Percentiles rank a stretch among this genome's conserved stretches.
These are phyloP conservation scores for Brassica rapa DNA, from an alignment of 345 rosid species.

Conservation along the genomic window DNA sequence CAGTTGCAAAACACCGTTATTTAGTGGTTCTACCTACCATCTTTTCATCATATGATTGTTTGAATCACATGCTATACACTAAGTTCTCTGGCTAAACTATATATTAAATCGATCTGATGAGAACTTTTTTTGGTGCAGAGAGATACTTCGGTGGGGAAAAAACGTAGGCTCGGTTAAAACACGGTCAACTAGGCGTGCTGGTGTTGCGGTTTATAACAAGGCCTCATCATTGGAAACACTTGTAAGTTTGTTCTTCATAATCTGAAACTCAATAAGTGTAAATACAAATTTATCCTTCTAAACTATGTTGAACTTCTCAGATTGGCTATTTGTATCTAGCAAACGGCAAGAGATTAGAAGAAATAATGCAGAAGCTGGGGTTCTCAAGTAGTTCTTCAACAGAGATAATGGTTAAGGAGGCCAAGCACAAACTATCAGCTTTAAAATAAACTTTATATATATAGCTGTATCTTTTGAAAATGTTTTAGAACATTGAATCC, in stretches of 20 bases:
- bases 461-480: constrained; percentile 10
- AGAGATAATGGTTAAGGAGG: constrained; percentile 48
- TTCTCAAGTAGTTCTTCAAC: constrained; percentile 63
- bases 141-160: constrained; percentile 65
- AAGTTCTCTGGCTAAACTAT: background rate
- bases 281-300: background rate
- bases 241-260: constrained; percentile 38
- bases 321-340: constrained; percentile 82
- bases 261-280: background rate
- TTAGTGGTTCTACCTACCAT: too few relatives aligned
- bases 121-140: constrained; percentile 1
- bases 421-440: constrained; percentile 39
- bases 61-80: constrained; percentile 3
- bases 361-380: constrained; percentile 80
- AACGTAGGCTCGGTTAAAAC: constrained; percentile 65
- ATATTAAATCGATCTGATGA: background rate
- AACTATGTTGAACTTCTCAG: constrained; percentile 36
- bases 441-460: constrained; percentile 6
- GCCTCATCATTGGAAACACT: constrained; percentile 77
- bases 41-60: background rate
- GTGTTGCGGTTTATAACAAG: constrained; percentile 65
- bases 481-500: constrained; percentile 14
- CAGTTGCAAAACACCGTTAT: constrained; percentile 20
- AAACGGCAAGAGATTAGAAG: constrained; percentile 68
- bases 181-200: constrained; percentile 64